Evolutionary conservation across 805 yeast genomes (phyloP).

Genomic region (Zygotorulaspora danielsina): DNA sequence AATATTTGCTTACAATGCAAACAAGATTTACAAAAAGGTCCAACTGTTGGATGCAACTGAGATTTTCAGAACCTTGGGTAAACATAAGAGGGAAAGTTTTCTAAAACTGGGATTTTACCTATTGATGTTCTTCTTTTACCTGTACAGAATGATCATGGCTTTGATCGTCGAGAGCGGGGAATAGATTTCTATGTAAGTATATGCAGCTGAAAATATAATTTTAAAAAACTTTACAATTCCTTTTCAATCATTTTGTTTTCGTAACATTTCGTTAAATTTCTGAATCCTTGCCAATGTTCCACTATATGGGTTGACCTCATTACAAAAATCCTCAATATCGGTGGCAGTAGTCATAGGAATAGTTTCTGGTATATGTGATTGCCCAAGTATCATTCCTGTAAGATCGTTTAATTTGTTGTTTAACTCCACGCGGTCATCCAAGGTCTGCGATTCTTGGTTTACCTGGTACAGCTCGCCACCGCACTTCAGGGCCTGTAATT

Average conservation of each 20-base stretch:
- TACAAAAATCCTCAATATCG: slow-evolving; percentile 11
- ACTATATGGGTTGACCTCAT: slow-evolving; percentile 19
- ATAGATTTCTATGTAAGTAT: slow-evolving; percentile 6
- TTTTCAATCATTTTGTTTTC: slow-evolving; percentile 3
- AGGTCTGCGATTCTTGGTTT: slow-evolving; percentile 14
- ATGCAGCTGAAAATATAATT: slow-evolving; percentile 5
- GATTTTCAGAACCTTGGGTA: slow-evolving; percentile 88
- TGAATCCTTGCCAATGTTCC: slow-evolving; percentile 20
- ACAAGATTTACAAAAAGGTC: slow-evolving; percentile 72
- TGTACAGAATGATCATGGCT: slow-evolving; percentile 94
- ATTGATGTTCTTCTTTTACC: slow-evolving; percentile 88
- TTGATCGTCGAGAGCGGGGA: slow-evolving; percentile 56
- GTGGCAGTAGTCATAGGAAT: slow-evolving; percentile 4
- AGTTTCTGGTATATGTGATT: slow-evolving; percentile 1
- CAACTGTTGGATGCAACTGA: slow-evolving; percentile 95
- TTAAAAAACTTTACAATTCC: slow-evolving; percentile 1
- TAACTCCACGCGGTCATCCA: slow-evolving; percentile 15
- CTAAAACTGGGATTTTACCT: slow-evolving; percentile 87
- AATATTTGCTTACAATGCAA: slow-evolving; percentile 74
- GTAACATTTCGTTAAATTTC: slow-evolving; percentile 13
- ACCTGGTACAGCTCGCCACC: slow-evolving; percentile 19
- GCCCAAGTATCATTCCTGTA: slow-evolving; percentile 8
- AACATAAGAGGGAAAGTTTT: slow-evolving; percentile 89
- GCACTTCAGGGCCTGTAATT: slow-evolving; percentile 13
- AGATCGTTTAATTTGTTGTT: slow-evolving; percentile 16